phyloP scores from a whole-genome alignment of 805 yeast species.

The Zygotorulaspora florentina region DNA sequence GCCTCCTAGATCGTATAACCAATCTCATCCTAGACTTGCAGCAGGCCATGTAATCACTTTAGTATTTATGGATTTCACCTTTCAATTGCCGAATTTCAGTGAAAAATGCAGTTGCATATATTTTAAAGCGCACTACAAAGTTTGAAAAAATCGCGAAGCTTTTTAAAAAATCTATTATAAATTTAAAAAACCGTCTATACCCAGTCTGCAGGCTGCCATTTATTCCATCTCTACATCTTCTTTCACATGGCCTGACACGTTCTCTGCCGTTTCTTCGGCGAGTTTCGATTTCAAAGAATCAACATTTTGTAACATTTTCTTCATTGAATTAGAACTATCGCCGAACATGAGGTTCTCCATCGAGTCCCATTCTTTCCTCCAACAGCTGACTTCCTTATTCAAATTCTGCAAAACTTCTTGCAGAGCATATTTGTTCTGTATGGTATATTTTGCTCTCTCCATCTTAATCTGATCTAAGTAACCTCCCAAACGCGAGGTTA shows the following conservation, averaged over 20 bases:
- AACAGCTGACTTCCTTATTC: conserved; percentile 27
- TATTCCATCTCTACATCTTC: conserved; percentile 6
- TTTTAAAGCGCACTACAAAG: background rate
- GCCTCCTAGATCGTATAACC: background rate
- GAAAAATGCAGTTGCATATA: background rate
- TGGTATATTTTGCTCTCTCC: conserved; percentile 29
- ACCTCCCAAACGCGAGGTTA: conserved; percentile 18
- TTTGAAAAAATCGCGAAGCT: background rate
- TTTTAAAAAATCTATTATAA: background rate
- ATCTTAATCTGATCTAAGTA: conserved; percentile 29
- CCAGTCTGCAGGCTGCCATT: background rate
- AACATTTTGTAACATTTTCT: conserved; percentile 27
- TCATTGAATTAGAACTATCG: conserved; percentile 28
- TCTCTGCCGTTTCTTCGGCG: background rate
- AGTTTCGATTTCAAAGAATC: conserved; percentile 20
- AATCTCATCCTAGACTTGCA: background rate
- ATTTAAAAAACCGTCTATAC: no score
- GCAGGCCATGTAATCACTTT: no score
- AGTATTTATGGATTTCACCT: no score
- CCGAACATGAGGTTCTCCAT: conserved; percentile 33
- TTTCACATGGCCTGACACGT: background rate
- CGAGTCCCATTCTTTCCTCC: conserved; percentile 32
- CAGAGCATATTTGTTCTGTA: conserved; percentile 30
- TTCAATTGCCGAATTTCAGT: no score
- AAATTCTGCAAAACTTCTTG: conserved; percentile 20